Conservation (phyloP, 768 basidiomycete species). For the Boletus huronensis region DNA sequence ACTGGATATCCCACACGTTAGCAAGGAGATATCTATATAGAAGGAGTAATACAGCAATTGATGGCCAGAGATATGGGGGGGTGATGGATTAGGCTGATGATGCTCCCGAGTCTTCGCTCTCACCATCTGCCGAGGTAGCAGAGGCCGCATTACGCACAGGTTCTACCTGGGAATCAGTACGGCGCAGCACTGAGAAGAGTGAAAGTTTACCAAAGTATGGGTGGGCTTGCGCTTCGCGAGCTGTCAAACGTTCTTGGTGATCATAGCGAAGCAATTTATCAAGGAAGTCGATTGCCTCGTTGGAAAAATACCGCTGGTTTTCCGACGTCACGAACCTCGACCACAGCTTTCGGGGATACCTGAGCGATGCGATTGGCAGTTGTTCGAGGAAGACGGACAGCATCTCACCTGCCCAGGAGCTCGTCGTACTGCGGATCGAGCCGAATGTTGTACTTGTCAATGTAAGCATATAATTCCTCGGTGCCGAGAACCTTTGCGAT, state of each 20-base stretch:
- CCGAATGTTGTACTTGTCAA: slow-evolving; percentile 93
- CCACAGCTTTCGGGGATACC: slow-evolving; percentile 95
- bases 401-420: slow-evolving; percentile 72
- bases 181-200: slow-evolving; percentile 7
- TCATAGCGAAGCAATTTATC: slow-evolving; percentile 96
- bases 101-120: slow-evolving; percentile 51
- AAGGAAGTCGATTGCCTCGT: slow-evolving; percentile 93
- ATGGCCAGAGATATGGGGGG: slow-evolving; percentile 25
- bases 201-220: slow-evolving; percentile 77
- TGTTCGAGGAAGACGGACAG: slow-evolving; percentile 3
- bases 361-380: slow-evolving; percentile 26
- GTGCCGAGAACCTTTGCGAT: slow-evolving; percentile 97
- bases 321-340: slow-evolving; percentile 91
- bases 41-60: slow-evolving; percentile 33
- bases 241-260: slow-evolving; percentile 94
- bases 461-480: slow-evolving; percentile 88
- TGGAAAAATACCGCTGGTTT: slow-evolving; percentile 94
- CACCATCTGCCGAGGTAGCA: slow-evolving; percentile 50
- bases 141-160: slow-evolving; percentile 54
- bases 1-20: slow-evolving; percentile 21
- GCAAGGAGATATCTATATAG: slow-evolving; percentile 31
- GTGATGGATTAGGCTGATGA: slow-evolving; percentile 31
- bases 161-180: slow-evolving; percentile 42
- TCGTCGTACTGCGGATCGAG: slow-evolving; percentile 97
- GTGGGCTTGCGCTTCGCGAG: slow-evolving; percentile 87